phyloP scores from a whole-genome alignment of 2,329 filamentous ascomycete genomes.

The Fonsecaea nubica region DNA sequence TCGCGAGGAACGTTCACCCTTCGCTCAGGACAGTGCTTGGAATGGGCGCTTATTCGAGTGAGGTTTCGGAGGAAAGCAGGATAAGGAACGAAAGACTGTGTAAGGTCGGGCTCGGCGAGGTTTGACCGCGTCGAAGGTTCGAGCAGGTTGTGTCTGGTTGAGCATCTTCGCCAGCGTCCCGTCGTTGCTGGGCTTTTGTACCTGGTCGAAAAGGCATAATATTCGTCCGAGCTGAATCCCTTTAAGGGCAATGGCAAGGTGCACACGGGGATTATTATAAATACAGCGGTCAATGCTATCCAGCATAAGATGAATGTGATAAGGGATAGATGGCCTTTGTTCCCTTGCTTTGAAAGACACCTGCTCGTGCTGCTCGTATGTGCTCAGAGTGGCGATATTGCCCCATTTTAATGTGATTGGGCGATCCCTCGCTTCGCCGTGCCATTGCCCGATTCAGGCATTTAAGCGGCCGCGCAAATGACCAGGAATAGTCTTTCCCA shows the following conservation, averaged over 20 bases:
- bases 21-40: neutral
- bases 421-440: neutral
- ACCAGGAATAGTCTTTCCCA: no score
- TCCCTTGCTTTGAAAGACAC: neutral
- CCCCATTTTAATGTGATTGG: neutral
- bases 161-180: neutral
- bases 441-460: neutral
- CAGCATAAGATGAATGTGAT: neutral
- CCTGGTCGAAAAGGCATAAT: neutral
- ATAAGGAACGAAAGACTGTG: neutral
- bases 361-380: neutral
- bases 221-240: neutral
- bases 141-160: neutral
- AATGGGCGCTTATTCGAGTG: no score
- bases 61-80: no score
- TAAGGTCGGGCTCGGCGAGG: neutral
- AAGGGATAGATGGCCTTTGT: neutral
- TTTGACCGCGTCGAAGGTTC: neutral
- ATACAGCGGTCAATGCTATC: neutral
- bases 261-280: neutral
- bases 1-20: neutral
- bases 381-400: neutral
- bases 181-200: neutral
- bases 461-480: neutral
- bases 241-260: neutral